A percentile compares a stretch with the other conserved stretches of the same genome.
Conservation (phyloP, 164 flowering plant genomes). For the Cinnamomum micranthum region DNA sequence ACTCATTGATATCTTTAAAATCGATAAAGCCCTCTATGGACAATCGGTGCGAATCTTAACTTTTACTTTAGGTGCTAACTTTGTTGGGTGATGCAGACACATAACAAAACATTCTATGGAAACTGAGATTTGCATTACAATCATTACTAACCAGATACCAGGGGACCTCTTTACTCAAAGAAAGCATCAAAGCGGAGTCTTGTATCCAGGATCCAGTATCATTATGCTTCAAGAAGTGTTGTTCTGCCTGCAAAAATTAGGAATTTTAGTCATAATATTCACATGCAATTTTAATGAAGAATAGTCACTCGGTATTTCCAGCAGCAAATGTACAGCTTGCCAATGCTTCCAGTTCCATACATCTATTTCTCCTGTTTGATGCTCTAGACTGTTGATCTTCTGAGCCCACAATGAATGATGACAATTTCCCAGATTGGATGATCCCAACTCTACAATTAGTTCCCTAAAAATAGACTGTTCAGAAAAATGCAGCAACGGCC, state of each 20-base stretch:
- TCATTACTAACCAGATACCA: conserved; percentile 81
- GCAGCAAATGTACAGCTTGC: too few relatives aligned
- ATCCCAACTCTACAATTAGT: neutral
- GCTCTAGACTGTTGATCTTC: neutral
- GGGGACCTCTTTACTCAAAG: conserved; percentile 91
- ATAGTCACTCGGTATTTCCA: neutral
- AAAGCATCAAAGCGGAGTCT: conserved; percentile 92
- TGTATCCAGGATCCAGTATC: conserved; percentile 98
- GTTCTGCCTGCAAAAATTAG: conserved; percentile 64
- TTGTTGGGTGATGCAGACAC: neutral
- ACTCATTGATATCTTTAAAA: too few relatives aligned
- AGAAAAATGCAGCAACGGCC: neutral
- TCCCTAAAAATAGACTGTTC: neutral
- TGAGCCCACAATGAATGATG: neutral
- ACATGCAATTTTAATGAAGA: neutral
- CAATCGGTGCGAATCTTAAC: neutral
- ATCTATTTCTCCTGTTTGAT: neutral
- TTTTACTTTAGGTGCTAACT: neutral
- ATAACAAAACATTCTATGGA: neutral
- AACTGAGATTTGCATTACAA: neutral
- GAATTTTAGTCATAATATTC: neutral
- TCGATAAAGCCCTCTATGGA: neutral
- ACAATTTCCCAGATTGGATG: neutral
- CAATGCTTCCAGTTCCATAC: too few relatives aligned
- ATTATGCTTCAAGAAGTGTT: conserved; percentile 90